Evolutionary conservation across 1,284 basidiomycete species (phyloP).

Genomic region (Mycena citricolor): DNA sequence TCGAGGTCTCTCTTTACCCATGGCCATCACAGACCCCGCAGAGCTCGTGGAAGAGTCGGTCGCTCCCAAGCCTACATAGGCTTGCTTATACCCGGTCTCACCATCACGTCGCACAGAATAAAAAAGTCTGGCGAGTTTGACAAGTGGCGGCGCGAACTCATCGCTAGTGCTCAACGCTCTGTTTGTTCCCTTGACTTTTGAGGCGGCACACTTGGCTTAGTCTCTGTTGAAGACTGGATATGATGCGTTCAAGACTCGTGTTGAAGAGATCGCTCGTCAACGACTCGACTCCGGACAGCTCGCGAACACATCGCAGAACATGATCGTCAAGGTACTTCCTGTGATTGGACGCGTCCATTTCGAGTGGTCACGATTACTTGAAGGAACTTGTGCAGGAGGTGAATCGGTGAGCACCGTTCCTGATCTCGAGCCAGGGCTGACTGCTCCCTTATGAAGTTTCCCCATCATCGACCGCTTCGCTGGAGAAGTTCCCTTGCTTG

Average conservation of each 20-base stretch:
- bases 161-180: slow-evolving; percentile 61
- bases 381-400: slow-evolving; percentile 69
- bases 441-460: slow-evolving; percentile 38
- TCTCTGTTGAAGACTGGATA: slow-evolving; percentile 46
- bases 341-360: background rate
- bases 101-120: slow-evolving; percentile 47
- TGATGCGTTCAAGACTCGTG: slow-evolving; percentile 49
- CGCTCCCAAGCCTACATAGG: no score
- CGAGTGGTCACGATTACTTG: slow-evolving; percentile 1
- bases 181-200: slow-evolving; percentile 41
- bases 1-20: slow-evolving; percentile 15
- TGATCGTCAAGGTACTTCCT: slow-evolving; percentile 34
- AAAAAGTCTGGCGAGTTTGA: slow-evolving; percentile 81
- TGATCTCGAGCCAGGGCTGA: background rate
- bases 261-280: slow-evolving; percentile 60
- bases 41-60: slow-evolving; percentile 62
- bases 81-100: background rate
- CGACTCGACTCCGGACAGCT: slow-evolving; percentile 54
- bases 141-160: slow-evolving; percentile 62
- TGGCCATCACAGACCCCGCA: slow-evolving; percentile 52
- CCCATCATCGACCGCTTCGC: slow-evolving; percentile 65
- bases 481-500: slow-evolving; percentile 49
- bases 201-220: slow-evolving; percentile 15
- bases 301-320: slow-evolving; percentile 52
- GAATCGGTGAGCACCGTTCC: slow-evolving; percentile 68